phyloP scores from a whole-genome alignment of 352 stramenopile genomes.

The Globisporangium abappressorium region DNA sequence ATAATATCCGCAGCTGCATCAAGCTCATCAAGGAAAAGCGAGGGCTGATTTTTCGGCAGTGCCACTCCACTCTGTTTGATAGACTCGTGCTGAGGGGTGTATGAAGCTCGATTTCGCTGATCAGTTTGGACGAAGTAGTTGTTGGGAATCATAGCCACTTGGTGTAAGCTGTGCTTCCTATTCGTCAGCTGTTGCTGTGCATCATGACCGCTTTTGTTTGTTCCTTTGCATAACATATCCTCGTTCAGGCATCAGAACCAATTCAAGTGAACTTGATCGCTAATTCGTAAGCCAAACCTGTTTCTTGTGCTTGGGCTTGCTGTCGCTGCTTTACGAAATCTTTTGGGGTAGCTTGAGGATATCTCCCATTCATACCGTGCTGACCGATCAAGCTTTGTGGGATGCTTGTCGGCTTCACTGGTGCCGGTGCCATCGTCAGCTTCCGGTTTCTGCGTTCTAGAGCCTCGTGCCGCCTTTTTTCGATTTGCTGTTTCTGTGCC shows the following conservation, averaged over 20 bases:
- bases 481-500: slow-evolving; percentile 51
- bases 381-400: not conserved
- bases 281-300: not conserved
- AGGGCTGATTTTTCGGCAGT: not conserved
- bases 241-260: not conserved
- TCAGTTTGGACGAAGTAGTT: not conserved
- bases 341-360: not conserved
- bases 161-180: not conserved
- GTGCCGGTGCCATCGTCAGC: not conserved
- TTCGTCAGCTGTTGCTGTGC: not conserved
- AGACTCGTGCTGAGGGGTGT: slow-evolving; percentile 7
- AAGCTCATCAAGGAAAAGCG: slow-evolving; percentile 23
- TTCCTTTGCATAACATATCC: not conserved
- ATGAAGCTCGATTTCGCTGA: not conserved
- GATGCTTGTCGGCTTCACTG: slow-evolving; percentile 1
- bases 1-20: slow-evolving; percentile 21
- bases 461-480: slow-evolving; percentile 47
- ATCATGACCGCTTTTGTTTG: not conserved
- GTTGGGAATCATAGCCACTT: not conserved
- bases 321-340: not conserved
- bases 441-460: slow-evolving; percentile 50
- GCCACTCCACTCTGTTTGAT: not conserved
- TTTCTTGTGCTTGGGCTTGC: not conserved
- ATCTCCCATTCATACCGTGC: not conserved
- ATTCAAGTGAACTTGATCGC: no score